These are phyloP conservation scores for Dryas integrifolia DNA, from an alignment of 331 rosid species.

Conservation along the genomic window DNA sequence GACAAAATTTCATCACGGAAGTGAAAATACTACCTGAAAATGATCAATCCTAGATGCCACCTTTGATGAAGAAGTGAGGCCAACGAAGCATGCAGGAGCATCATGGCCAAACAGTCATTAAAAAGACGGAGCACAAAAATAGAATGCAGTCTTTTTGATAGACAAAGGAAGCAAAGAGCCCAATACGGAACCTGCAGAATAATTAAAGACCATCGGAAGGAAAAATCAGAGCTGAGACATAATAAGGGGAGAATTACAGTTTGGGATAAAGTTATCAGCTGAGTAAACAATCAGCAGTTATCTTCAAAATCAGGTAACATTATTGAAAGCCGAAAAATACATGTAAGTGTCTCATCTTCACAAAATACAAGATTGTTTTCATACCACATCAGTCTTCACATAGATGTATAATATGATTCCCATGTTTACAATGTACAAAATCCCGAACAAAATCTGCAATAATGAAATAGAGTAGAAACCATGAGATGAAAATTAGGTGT, in stretches of 20 bases:
- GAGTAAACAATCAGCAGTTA: background rate
- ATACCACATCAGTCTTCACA: constrained; percentile 73
- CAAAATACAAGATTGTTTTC: constrained; percentile 10
- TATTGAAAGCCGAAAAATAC: background rate
- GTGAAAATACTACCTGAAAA: constrained; percentile 63
- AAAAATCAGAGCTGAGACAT: constrained; percentile 17
- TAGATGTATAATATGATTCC: constrained; percentile 61
- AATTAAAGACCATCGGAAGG: constrained; percentile 2
- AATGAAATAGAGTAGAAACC: background rate
- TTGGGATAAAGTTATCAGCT: background rate
- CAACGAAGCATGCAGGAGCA: constrained; percentile 68
- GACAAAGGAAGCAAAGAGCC: constrained; percentile 73
- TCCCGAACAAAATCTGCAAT: constrained; percentile 74
- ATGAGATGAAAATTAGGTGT: background rate
- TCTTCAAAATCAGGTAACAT: background rate
- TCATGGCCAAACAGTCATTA: constrained; percentile 78
- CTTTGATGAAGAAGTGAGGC: constrained; percentile 53
- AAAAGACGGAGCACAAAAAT: constrained; percentile 85
- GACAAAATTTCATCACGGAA: constrained; percentile 11
- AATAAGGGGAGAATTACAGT: background rate
- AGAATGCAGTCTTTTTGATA: constrained; percentile 84
- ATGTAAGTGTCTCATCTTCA: background rate
- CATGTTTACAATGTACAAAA: constrained; percentile 66
- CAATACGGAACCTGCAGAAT: constrained; percentile 73
- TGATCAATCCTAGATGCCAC: constrained; percentile 83